These are phyloP conservation scores for Auricularia sp. DNA, from an alignment of 768 basidiomycete species.

Conservation along the genomic window DNA sequence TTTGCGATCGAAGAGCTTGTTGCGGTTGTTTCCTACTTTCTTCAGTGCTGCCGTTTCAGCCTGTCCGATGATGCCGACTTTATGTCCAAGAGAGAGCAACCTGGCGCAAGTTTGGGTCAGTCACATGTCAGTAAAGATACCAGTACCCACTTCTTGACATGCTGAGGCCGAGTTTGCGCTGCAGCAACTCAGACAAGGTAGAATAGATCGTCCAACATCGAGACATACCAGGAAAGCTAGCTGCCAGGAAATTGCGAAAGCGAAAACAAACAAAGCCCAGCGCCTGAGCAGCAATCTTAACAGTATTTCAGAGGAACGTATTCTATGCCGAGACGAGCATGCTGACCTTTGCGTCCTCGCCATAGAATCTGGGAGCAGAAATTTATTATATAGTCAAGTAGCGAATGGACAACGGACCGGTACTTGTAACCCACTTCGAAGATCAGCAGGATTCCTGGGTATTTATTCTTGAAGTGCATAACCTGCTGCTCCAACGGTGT, in stretches of 20 bases:
- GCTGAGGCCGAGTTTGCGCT: background rate
- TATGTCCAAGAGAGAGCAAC: slow-evolving; percentile 65
- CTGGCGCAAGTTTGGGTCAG: slow-evolving; percentile 23
- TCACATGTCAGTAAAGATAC: background rate
- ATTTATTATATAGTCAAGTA: background rate
- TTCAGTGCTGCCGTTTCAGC: slow-evolving; percentile 84
- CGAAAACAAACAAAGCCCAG: slow-evolving; percentile 67
- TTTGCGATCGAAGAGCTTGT: slow-evolving; percentile 60
- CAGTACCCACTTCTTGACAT: slow-evolving; percentile 8
- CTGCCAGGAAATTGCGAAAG: slow-evolving; percentile 64
- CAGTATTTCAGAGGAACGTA: slow-evolving; percentile 1
- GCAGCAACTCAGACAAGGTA: background rate
- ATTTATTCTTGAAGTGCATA: slow-evolving; percentile 47
- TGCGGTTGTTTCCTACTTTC: slow-evolving; percentile 67
- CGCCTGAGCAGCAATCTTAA: slow-evolving; percentile 60
- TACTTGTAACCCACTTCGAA: slow-evolving; percentile 81
- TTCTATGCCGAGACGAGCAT: background rate
- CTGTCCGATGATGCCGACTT: slow-evolving; percentile 68
- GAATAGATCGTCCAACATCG: slow-evolving; percentile 48
- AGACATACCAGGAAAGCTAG: slow-evolving; percentile 62
- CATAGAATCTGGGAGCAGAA: slow-evolving; percentile 45
- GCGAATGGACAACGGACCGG: slow-evolving; percentile 13
- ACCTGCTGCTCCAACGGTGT: slow-evolving; percentile 75
- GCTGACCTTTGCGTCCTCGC: slow-evolving; percentile 67
- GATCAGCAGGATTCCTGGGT: slow-evolving; percentile 61